A percentile compares a stretch with the other conserved stretches of the same genome.
These are phyloP conservation scores for Schizophyllum amplum DNA, from an alignment of 1,284 basidiomycete genomes.

Conservation along the genomic window DNA sequence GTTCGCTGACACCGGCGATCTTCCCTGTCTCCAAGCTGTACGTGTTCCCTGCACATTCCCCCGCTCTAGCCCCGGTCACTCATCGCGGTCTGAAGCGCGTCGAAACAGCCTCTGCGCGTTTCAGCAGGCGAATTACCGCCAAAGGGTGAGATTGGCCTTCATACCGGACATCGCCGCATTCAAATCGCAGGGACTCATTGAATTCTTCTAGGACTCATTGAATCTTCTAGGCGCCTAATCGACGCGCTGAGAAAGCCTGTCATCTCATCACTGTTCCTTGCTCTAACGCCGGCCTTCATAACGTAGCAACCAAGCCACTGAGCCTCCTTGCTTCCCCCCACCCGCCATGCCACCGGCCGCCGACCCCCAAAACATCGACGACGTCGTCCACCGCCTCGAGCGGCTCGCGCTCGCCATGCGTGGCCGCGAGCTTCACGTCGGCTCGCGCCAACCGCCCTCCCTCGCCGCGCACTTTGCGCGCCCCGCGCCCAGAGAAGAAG, in stretches of 20 bases:
- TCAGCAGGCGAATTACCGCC: not conserved
- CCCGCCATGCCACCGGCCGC: constrained; percentile 2
- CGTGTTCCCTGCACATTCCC: not conserved
- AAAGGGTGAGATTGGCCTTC: not conserved
- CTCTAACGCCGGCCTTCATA: not conserved
- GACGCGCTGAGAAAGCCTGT: not conserved
- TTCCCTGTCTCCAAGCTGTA: not conserved
- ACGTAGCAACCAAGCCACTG: not conserved
- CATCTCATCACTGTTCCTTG: not conserved
- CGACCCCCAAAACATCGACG: constrained; percentile 12
- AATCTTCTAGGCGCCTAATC: not conserved
- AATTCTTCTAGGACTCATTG: too few relatives aligned
- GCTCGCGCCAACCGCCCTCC: not conserved
- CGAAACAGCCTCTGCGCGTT: not conserved
- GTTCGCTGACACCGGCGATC: not conserved
- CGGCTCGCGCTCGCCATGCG: constrained; percentile 15
- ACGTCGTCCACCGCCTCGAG: constrained; percentile 16
- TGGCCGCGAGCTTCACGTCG: not conserved
- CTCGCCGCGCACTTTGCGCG: constrained; percentile 6
- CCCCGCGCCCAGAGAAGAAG: not conserved
- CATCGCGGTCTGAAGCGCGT: not conserved
- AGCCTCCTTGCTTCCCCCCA: constrained; percentile 8
- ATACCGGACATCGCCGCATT: not conserved
- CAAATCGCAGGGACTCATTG: not conserved
- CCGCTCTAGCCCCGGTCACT: not conserved